Evolutionary conservation across 2,329 filamentous ascomycete species (phyloP).

Genomic region (Myriosclerotinia duriaeana): DNA sequence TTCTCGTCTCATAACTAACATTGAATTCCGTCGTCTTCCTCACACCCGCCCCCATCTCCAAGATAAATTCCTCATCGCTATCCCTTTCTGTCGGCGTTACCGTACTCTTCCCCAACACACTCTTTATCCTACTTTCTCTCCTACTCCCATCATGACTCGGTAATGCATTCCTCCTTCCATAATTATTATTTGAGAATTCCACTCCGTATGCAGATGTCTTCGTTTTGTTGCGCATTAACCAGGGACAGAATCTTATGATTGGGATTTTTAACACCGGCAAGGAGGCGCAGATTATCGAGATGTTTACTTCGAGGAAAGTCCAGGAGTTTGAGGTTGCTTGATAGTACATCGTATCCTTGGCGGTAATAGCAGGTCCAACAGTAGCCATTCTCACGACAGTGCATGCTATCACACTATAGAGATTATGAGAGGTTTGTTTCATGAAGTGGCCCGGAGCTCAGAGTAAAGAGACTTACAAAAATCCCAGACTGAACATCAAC

Average conservation of each 20-base stretch:
- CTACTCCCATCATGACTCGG: neutral
- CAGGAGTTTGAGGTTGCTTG: slow-evolving; percentile 40
- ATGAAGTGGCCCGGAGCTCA: too few species aligned
- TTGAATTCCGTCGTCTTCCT: neutral
- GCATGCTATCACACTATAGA: too few species aligned
- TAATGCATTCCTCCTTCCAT: neutral
- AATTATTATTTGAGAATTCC: neutral
- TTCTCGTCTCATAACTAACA: slow-evolving; percentile 2
- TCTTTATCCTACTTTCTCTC: neutral
- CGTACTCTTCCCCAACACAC: neutral
- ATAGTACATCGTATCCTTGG: slow-evolving; percentile 45
- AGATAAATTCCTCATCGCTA: neutral
- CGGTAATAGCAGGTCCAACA: neutral
- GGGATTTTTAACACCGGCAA: slow-evolving; percentile 28
- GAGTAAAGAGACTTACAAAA: too few species aligned
- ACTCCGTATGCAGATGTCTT: neutral
- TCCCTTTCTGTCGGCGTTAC: neutral
- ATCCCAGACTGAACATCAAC: too few species aligned
- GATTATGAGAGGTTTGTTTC: too few species aligned
- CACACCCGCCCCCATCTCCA: neutral
- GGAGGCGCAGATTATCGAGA: slow-evolving; percentile 46
- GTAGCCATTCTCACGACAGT: too few species aligned
- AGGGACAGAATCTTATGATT: slow-evolving; percentile 9
- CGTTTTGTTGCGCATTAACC: slow-evolving; percentile 17
- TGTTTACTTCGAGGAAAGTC: slow-evolving; percentile 40